Percentiles rank a stretch among this genome's conserved stretches.
These are phyloP conservation scores for Eucommia ulmoides DNA, from an alignment of 257 asterid genomes.

Conservation along the genomic window DNA sequence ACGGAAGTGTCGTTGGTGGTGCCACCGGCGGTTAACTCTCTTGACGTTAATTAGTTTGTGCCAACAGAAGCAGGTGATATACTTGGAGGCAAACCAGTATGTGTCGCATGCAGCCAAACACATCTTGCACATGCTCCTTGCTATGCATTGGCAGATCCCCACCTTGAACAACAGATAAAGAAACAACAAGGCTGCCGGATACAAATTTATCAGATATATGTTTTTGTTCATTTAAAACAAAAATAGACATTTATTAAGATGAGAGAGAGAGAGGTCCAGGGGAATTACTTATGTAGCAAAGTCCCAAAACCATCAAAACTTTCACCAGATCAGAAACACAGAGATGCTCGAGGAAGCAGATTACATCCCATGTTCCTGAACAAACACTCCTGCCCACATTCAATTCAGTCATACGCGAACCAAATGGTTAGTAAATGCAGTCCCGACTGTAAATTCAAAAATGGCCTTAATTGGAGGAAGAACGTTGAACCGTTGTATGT, in stretches of 20 bases:
- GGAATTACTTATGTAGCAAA: conserved; percentile 8
- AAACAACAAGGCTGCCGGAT: conserved; percentile 9
- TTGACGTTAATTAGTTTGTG: conserved; percentile 8
- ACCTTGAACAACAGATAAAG: conserved; percentile 12
- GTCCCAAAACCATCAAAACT: conserved; percentile 9
- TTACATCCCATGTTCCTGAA: conserved; percentile 16
- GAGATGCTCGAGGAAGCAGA: conserved; percentile 13
- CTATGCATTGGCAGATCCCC: conserved; percentile 13
- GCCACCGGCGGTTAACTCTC: conserved; percentile 3
- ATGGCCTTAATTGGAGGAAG: not conserved
- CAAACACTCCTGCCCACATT: conserved; percentile 14
- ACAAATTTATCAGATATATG: not conserved
- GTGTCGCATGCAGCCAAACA: conserved; percentile 7
- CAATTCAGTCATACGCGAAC: not conserved
- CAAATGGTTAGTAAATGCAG: not conserved
- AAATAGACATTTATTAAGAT: no score
- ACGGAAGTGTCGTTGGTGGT: not conserved
- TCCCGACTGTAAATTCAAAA: no score
- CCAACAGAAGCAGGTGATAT: conserved; percentile 9
- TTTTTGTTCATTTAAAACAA: no score
- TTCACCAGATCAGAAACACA: conserved; percentile 11
- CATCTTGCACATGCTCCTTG: conserved; percentile 5
- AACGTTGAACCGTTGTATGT: not conserved
- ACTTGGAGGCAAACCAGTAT: conserved; percentile 8
- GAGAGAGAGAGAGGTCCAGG: no score